Evolutionary conservation across 2,329 filamentous ascomycete species (phyloP), one percentile per base, ranked within the genome.

Genomic region (Pseudogymnoascus sp.): DNA sequence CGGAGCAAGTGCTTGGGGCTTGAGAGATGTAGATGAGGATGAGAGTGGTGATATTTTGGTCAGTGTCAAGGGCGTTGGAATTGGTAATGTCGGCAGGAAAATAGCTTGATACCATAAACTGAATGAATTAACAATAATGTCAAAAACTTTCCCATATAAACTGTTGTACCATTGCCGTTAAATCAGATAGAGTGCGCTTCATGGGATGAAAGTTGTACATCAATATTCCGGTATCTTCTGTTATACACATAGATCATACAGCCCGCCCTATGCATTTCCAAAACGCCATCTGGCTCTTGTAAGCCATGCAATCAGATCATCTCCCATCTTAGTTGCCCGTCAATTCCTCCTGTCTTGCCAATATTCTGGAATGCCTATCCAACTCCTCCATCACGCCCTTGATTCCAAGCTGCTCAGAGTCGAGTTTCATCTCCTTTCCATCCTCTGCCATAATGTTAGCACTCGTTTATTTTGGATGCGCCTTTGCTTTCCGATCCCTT

Each of bases 1-100:
- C 75, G 93, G 93, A 31, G 89, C 89, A 45, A 92, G 88, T 67
- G 91, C 88, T 63, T 97, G 93, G 93, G 93, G 93, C 12, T 78
- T 97, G 69, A 82, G 92, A 70, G 90, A 93, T 67, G 86, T 84
- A 10, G 82, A 85, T 27, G 84, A 85, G 33, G 83, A 87, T 45
- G 75, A 80, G 61, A 79, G 76, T 5, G 75, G 77, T 15, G 89
- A 96, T 73, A 82, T 97, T 60, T 82, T 96, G 64, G 81, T 99
- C 68, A 95, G 91, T 67, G 88, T 99, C 45, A 96, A 97, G 71
- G 94, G 94, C 33, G 87, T 86, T 69, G 94, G 94, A 45, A 90
- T 99, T 63, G 94, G 94, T 31, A 99, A 97, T 73, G 89, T 97
- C 58, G 93, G 93, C 60, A 85, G 92, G 71, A 97, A 97, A 78